phyloP scores from a whole-genome alignment of 306 rosid genomes.

The Purshia tridentata region DNA sequence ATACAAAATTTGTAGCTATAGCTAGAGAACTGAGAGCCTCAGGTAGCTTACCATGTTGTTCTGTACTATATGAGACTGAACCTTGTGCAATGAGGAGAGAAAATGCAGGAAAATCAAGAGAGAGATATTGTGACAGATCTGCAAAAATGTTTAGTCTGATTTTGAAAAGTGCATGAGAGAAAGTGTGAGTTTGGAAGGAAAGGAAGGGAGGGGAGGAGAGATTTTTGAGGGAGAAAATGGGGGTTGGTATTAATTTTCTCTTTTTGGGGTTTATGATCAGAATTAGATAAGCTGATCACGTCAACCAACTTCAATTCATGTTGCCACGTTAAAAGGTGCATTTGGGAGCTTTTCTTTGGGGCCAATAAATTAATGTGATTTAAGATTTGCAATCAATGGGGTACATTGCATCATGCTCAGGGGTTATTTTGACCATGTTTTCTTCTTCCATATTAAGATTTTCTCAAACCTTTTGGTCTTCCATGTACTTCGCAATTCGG shows the following conservation, averaged over 20 bases:
- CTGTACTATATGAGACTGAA: not conserved
- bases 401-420: not conserved
- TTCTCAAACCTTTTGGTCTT: conserved; percentile 10
- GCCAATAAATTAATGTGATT: too few relatives aligned
- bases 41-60: conserved; percentile 19
- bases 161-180: conserved; percentile 13
- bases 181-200: conserved; percentile 1
- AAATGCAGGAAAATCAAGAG: not conserved
- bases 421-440: not conserved
- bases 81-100: not conserved
- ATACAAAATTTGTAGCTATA: not conserved
- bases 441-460: not conserved
- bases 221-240: conserved; percentile 27
- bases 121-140: not conserved
- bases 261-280: not conserved
- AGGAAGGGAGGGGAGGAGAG: conserved; percentile 20
- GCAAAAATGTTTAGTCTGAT: not conserved
- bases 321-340: conserved; percentile 19
- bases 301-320: conserved; percentile 9
- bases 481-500: conserved; percentile 18
- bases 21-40: not conserved
- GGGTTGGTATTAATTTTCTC: not conserved
- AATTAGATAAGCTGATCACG: conserved; percentile 13
- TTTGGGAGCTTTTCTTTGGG: not conserved
- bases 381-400: too few relatives aligned